Base-by-base conservation (phyloP, 345 rosid genomes). In the Acer yangbiense region DNA sequence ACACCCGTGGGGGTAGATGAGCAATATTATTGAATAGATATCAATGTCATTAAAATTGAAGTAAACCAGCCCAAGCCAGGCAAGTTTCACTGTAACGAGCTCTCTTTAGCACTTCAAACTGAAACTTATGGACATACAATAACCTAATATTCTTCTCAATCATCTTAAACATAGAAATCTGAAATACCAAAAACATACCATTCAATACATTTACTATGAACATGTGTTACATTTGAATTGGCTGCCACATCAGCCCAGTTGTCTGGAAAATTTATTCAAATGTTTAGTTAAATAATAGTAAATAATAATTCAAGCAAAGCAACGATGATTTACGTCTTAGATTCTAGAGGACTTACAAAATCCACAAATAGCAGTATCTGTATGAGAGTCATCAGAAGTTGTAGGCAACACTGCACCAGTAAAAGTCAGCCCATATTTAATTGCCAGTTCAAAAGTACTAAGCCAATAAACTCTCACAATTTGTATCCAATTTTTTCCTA, bases 161-260 rank as follows among this genome's bases (percentile, higher is more conserved):
- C 39, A 32, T 32, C 6, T 32, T 68, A 23, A 71, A 4, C 8
- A 25, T 17, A 17, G 3, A 27, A 41, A 41, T 7, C n/a, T 62
- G 23, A 74, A 20, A 25, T 63, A 68, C 72, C 27, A 73, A 48
- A 21, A 71, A 60, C 79, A 21, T 90, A 95, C 98, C 98, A 95
- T 20, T 95, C 94, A 17, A 91, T 83, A 75, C 98, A 95, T 71
- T 68, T 76, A 35, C 77, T 83, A 71, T 95, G 97, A 48, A 92
- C 98, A 84, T 92, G 97, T 39, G 89, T 85, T 25, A 84, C 91
- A 83, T 79, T 78, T 55, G 88, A 76, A 62, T 32, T 6, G 72
- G 71, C 84, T 69, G 84, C 87, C 39, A 72, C 95, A 95, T 92
- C 60, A 86, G 83, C 43, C 97, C 98, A 72, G 92, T 88, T 57